phyloP scores from a whole-genome alignment of 306 rosid genomes.

The Vigna unguiculata region DNA sequence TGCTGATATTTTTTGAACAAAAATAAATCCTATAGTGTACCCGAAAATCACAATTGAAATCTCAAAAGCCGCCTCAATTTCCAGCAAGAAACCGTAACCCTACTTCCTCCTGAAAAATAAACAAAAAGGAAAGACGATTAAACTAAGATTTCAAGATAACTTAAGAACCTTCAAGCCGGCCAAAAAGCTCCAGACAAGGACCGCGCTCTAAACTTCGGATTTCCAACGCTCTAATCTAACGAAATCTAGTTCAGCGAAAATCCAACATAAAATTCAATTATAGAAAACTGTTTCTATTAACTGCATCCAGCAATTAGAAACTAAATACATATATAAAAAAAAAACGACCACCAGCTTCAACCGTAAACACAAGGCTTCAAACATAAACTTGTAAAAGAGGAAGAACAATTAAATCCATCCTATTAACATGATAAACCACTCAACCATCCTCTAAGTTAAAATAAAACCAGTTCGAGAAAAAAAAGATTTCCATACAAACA shows the following conservation, averaged over 20 bases:
- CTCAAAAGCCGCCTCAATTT: conserved; percentile 42
- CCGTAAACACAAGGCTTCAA: conserved; percentile 20
- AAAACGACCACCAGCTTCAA: conserved; percentile 7
- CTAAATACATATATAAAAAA: neutral
- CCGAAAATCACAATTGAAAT: conserved; percentile 29
- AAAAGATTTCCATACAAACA: neutral
- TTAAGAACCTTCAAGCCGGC: conserved; percentile 25
- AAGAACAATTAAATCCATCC: neutral
- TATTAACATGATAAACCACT: neutral
- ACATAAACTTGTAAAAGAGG: neutral
- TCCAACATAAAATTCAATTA: neutral
- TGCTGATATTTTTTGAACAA: neutral
- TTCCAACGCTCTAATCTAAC: neutral
- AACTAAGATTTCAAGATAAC: conserved; percentile 12
- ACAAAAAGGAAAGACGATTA: conserved; percentile 11
- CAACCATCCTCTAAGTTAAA: conserved; percentile 20
- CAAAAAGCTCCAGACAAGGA: conserved; percentile 17
- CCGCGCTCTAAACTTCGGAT: neutral
- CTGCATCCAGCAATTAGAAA: conserved; percentile 22
- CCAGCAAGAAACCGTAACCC: conserved; percentile 25
- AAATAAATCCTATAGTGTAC: conserved; percentile 16
- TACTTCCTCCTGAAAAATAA: conserved; percentile 49
- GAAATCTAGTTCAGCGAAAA: conserved; percentile 13
- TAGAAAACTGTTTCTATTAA: conserved; percentile 17
- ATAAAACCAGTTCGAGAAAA: conserved; percentile 15